Evolutionary conservation across 179 eudicot species (phyloP), one percentile per base, ranked within the genome.

Genomic region (Beta corolliflora): DNA sequence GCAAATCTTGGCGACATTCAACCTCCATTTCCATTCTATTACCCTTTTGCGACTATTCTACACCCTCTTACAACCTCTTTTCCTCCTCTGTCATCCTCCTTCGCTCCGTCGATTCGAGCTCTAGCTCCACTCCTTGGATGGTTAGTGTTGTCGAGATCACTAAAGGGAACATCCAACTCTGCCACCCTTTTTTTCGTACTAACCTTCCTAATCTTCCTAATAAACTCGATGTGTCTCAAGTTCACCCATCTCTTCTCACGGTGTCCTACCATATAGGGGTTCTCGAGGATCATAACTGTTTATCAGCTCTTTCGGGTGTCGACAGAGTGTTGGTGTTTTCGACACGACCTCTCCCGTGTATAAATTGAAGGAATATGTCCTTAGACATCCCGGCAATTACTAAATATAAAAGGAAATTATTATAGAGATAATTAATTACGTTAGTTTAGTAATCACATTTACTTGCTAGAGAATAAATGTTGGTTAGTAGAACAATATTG

Each of bases 151-250:
- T 73, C 36, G 76, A 73, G 60, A 50, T 52, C 59, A 52, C 60
- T 14, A 73, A 73, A 73, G 60, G 76, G 5, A 73, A 73, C 60
- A 50, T 52, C 19, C 76, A 73, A 73, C n/a, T 75, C 15, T 31
- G 46, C 21, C 66, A 55, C 78, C 78, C 78, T 31, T 75, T 75
- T 41, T 55, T 41, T 13, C 21, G 29, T 29, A 58, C 48, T 15
- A 21, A 50, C 0, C 15, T 75, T 15, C 15, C 61, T 2, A 41
- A 16, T 16, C 18, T 65, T 7, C 31, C 36, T 13, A 11, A 5
- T 15, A 53, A 75, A 7, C 8, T 58, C 13, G n/a, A 75, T 15
- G 1, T 31, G 2, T 2, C 11, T 31, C 21, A 58, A 5, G 36
- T 75, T 16, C 48, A 18, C 65, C 15, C 29, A 3, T 10, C 61